These are phyloP conservation scores for Tuber brumale DNA, from an alignment of 495 filamentous ascomycete species.

Conservation along the genomic window DNA sequence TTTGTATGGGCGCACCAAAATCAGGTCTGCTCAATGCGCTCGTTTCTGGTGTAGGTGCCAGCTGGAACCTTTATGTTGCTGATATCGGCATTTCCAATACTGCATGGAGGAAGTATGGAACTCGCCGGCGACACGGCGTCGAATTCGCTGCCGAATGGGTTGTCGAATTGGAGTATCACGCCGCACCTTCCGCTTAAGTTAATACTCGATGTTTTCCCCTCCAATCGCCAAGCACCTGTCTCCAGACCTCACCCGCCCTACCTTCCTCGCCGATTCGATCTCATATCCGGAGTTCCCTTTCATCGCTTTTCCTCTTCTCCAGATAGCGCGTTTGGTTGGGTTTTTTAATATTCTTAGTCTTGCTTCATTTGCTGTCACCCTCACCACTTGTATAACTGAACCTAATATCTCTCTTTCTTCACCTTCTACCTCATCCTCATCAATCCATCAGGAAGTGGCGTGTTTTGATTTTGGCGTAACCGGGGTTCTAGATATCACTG, in stretches of 20 bases:
- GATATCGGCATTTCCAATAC: slow-evolving; percentile 78
- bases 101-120: slow-evolving; percentile 81
- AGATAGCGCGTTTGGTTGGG: background rate
- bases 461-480: background rate
- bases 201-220: background rate
- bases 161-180: slow-evolving; percentile 54
- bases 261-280: background rate
- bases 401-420: background rate
- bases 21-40: slow-evolving; percentile 69
- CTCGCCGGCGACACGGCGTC: slow-evolving; percentile 67
- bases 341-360: background rate
- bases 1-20: slow-evolving; percentile 78
- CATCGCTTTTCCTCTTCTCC: background rate
- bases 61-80: slow-evolving; percentile 70
- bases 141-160: slow-evolving; percentile 85
- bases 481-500: background rate
- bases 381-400: background rate
- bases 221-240: background rate
- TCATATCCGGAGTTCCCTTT: background rate
- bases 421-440: background rate
- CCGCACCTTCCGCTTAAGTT: slow-evolving; percentile 1
- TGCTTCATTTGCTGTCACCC: background rate
- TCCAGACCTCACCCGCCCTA: background rate
- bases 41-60: slow-evolving; percentile 52
- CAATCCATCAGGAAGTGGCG: background rate